Base-by-base conservation (phyloP, 495 filamentous ascomycete species). In the Staphylotrichum longicolle region DNA sequence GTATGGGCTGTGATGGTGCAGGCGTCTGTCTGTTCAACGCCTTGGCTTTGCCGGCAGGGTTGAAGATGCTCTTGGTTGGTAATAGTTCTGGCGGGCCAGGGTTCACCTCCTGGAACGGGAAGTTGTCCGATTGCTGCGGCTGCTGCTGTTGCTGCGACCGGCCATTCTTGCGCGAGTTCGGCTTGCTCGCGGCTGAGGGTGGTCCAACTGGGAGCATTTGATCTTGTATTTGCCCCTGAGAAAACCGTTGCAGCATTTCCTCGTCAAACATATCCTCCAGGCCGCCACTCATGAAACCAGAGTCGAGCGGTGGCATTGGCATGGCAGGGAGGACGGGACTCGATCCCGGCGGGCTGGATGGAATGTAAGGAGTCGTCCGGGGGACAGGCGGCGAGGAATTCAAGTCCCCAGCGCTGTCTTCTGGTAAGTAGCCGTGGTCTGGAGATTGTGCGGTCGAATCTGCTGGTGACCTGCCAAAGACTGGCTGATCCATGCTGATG, bases 321-420 rank as follows among this genome's bases (percentile, higher is more conserved):
- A 90, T 79, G 8, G 82, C 77, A 8, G 90, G 89, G 42, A 93
- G 77, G 30, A 85, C 78, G 6, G 91, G 91, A 63, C 91, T 96
- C 3, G 91, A 93, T 37, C 86, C 80, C 7, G 69, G 66, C 64
- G 86, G 72, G 76, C 82, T 77, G 61, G 81, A 74, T 61, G 72
- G 74, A 12, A 80, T 70, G 63, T 73, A 81, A 20, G 75, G 63
- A 14, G 70, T 65, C 37, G 78, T 74, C 54, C 84, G 78, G 42
- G 90, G 81, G 2, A 91, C 79, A 0, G 91, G 91, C 35, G 91
- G 91, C 4, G 91, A 94, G 2, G 91, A 96, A 3, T 84, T 85
- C 63, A 96, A 87, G 49, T 83, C 86, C 3, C 73, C 75, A 12
- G 85, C 82, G 45, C 83, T 86, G 34, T 80, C 77, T 54, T 79